Percentiles rank a stretch among this genome's conserved stretches.
phyloP scores from a whole-genome alignment of 495 filamentous ascomycete genomes.

The Aspergillus mulundensis region DNA sequence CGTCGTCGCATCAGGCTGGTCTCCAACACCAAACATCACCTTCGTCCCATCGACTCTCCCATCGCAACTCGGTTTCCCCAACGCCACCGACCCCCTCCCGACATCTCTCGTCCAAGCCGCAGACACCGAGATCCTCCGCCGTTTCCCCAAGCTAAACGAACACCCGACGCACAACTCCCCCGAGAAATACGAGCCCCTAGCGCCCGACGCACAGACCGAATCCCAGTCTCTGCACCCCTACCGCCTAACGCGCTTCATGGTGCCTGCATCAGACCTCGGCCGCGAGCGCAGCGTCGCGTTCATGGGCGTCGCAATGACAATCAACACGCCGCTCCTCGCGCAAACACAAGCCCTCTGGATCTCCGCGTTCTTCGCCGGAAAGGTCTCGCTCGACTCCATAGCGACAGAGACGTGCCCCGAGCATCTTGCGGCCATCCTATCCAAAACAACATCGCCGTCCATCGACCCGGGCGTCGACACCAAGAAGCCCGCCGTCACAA shows the following conservation, averaged over 20 bases:
- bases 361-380: slow-evolving; percentile 55
- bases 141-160: slow-evolving; percentile 58
- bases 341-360: slow-evolving; percentile 73
- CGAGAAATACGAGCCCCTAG: slow-evolving; percentile 27
- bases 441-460: background rate
- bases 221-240: slow-evolving; percentile 37
- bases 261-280: slow-evolving; percentile 54
- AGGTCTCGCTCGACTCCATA: slow-evolving; percentile 15
- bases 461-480: background rate
- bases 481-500: background rate
- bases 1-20: slow-evolving; percentile 69
- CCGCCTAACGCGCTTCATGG: slow-evolving; percentile 65
- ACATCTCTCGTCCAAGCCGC: slow-evolving; percentile 36
- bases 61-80: slow-evolving; percentile 37
- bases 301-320: slow-evolving; percentile 59
- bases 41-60: slow-evolving; percentile 53
- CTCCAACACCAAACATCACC: slow-evolving; percentile 56
- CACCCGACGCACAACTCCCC: slow-evolving; percentile 32
- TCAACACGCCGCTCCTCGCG: slow-evolving; percentile 58
- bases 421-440: background rate
- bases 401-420: background rate
- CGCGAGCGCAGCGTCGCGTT: slow-evolving; percentile 61
- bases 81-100: slow-evolving; percentile 26
- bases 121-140: slow-evolving; percentile 61
- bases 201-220: slow-evolving; percentile 28